phyloP scores from a whole-genome alignment of 805 yeast genomes.

The Ogataea trehaloabstinens region DNA sequence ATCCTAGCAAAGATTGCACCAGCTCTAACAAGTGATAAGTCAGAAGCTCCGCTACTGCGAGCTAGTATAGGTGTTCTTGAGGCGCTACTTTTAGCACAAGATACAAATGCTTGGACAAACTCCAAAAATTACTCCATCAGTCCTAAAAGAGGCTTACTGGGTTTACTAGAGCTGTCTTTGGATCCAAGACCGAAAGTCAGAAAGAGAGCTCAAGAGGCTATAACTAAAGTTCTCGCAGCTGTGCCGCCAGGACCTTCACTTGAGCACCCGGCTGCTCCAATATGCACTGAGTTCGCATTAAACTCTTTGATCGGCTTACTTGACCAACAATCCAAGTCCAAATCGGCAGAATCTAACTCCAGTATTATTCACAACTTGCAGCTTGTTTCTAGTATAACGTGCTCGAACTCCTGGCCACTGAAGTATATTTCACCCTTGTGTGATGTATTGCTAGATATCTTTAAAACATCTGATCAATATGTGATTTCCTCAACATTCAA shows the following conservation, averaged over 20 bases:
- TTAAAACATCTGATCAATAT: constrained; percentile 81
- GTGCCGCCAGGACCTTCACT: constrained; percentile 78
- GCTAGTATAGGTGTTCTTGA: constrained; percentile 87
- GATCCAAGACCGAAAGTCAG: constrained; percentile 95
- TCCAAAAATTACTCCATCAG: constrained; percentile 48
- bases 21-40: constrained; percentile 61
- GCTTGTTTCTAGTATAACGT: constrained; percentile 65
- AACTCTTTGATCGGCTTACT: constrained; percentile 49
- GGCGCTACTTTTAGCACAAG: constrained; percentile 75
- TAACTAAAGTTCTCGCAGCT: constrained; percentile 57
- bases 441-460: constrained; percentile 69
- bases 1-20: constrained; percentile 81
- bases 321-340: constrained; percentile 31
- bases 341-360: constrained; percentile 48
- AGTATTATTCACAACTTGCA: constrained; percentile 74
- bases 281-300: constrained; percentile 68
- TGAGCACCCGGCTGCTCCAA: constrained; percentile 72
- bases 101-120: constrained; percentile 71
- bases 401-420: constrained; percentile 81
- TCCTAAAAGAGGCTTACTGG: constrained; percentile 81
- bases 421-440: constrained; percentile 67
- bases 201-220: constrained; percentile 90
- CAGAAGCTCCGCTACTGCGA: constrained; percentile 78
- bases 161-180: constrained; percentile 70
- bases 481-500: constrained; percentile 78